Conservation (phyloP, 352 stramenopile genomes). For the Halophytophthora polymorphica region DNA sequence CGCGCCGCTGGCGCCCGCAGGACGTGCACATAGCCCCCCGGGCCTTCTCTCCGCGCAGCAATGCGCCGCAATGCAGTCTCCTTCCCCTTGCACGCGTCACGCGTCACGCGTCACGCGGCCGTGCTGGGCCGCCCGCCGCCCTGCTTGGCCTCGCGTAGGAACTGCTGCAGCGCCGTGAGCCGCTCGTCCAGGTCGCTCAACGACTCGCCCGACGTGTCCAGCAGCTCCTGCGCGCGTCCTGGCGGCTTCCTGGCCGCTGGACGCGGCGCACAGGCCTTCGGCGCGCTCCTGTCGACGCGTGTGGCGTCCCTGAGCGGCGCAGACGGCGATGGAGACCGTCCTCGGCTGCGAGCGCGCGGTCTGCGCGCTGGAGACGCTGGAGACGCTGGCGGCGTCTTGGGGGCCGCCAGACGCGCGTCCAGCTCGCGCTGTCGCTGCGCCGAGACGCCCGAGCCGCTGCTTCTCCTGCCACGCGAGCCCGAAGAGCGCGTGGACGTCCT, state of each 20-base stretch:
- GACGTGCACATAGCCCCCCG: too few species aligned
- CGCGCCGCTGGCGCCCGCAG: too few species aligned
- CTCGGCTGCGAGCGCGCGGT: conserved; percentile 17
- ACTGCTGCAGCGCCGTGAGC: conserved; percentile 76
- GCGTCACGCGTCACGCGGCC: conserved; percentile 18
- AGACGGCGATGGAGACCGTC: conserved; percentile 27
- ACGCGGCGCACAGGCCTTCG: neutral
- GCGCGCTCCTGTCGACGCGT: neutral
- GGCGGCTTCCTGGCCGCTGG: conserved; percentile 7
- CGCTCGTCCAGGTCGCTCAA: conserved; percentile 88
- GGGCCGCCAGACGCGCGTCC: conserved; percentile 53
- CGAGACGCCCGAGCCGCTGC: conserved; percentile 20
- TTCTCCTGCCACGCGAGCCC: conserved; percentile 26
- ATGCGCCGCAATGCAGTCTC: conserved; percentile 20
- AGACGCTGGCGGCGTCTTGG: conserved; percentile 34
- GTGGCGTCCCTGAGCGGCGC: conserved; percentile 8
- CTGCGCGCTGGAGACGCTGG: conserved; percentile 24
- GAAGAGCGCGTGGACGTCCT: conserved; percentile 45
- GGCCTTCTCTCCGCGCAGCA: too few species aligned
- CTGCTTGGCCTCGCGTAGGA: conserved; percentile 79
- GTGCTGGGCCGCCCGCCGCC: conserved; percentile 16
- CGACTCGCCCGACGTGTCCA: conserved; percentile 69
- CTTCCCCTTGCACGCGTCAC: conserved; percentile 11
- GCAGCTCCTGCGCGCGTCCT: conserved; percentile 23
- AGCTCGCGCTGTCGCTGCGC: conserved; percentile 53